Evolutionary conservation across 2,329 filamentous ascomycete species (phyloP).

Genomic region (Pezicula carpinea): DNA sequence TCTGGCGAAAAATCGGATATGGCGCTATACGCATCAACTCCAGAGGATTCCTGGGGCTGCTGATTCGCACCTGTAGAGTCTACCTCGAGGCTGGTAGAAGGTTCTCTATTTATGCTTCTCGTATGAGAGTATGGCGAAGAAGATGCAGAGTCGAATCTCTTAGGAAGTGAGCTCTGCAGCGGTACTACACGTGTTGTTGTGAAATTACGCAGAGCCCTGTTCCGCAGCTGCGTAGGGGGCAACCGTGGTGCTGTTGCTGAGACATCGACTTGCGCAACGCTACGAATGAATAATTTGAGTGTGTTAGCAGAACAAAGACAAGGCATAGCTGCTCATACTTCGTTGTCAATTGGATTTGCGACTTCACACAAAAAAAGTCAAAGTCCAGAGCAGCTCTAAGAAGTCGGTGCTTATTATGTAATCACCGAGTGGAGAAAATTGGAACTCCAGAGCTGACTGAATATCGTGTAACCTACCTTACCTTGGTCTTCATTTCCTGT

Average conservation of each 20-base stretch:
- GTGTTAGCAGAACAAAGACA: slow-evolving; percentile 23
- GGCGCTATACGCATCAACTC: slow-evolving; percentile 17
- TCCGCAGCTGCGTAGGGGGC: slow-evolving; percentile 2
- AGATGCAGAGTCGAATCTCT: too few species aligned
- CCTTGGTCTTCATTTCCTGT: too few species aligned
- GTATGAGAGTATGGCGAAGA: too few species aligned
- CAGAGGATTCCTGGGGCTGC: too few species aligned
- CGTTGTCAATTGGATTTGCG: neutral
- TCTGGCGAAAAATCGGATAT: slow-evolving; percentile 32
- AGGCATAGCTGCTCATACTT: slow-evolving; percentile 19
- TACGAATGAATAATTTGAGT: slow-evolving; percentile 25
- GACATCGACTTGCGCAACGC: slow-evolving; percentile 25
- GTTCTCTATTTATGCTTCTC: too few species aligned
- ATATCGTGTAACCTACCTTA: too few species aligned
- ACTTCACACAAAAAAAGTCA: neutral
- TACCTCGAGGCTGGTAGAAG: neutral
- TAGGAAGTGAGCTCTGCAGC: too few species aligned
- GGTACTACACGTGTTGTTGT: too few species aligned
- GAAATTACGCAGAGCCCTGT: neutral
- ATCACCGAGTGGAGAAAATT: too few species aligned
- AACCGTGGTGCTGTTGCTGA: slow-evolving; percentile 4
- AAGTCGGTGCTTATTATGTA: too few species aligned
- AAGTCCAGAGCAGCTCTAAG: too few species aligned
- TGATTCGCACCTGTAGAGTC: neutral
- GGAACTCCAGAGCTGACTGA: too few species aligned